phyloP scores from a whole-genome alignment of 768 basidiomycete species.

The Leccinum variicolor region DNA sequence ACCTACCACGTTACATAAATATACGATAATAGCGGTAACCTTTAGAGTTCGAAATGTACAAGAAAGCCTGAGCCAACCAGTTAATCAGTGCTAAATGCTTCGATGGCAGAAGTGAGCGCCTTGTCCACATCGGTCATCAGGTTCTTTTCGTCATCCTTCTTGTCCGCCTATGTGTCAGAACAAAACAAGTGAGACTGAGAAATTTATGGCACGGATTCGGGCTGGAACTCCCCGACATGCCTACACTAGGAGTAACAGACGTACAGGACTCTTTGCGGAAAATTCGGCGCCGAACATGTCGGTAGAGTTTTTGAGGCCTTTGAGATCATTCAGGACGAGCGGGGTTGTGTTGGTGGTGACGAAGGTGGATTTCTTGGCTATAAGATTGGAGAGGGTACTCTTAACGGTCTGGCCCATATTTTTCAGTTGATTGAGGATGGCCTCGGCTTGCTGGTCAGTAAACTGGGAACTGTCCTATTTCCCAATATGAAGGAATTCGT shows the following conservation, averaged over 20 bases:
- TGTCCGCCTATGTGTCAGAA: not conserved
- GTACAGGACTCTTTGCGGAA: not conserved
- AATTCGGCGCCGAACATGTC: not conserved
- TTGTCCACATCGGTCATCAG: not conserved
- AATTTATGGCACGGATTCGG: not conserved
- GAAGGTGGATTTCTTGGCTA: not conserved
- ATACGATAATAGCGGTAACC: not conserved
- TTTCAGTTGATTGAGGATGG: accelerated
- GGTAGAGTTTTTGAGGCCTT: not conserved
- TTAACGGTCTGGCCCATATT: accelerated
- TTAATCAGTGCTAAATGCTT: not conserved
- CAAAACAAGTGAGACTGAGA: not conserved
- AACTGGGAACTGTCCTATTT: not conserved
- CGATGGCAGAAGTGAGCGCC: not conserved
- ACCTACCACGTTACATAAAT: not conserved
- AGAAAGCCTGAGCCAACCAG: not conserved
- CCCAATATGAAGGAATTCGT: too few species aligned
- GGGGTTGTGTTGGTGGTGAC: accelerated
- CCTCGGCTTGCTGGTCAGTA: not conserved
- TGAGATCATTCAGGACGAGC: not conserved
- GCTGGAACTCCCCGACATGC: not conserved
- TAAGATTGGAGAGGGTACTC: not conserved
- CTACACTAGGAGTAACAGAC: not conserved
- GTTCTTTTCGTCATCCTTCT: not conserved
- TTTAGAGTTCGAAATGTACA: not conserved